Conservation (phyloP, 345 rosid species). For the Viola odorata region DNA sequence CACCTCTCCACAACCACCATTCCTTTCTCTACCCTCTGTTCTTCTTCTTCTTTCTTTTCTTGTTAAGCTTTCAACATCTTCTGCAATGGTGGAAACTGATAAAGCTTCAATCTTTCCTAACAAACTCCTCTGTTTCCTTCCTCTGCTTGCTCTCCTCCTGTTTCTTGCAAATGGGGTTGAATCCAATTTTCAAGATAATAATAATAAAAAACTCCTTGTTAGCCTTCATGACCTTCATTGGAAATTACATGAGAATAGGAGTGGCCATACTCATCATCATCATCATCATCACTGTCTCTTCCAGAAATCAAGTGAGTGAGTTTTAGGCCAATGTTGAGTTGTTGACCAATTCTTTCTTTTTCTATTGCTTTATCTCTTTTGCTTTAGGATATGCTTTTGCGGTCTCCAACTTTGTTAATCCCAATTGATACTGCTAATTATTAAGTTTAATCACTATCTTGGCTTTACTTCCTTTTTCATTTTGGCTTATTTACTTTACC, state of each 20-base stretch:
- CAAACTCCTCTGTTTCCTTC: constrained; percentile 2
- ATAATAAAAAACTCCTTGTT: constrained; percentile 24
- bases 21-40: neutral
- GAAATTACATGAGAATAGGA: constrained; percentile 16
- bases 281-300: constrained; percentile 29
- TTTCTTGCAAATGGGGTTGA: constrained; percentile 10
- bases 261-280: neutral
- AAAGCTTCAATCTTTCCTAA: neutral
- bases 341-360: neutral
- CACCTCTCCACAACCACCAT: neutral
- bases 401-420: constrained; percentile 4
- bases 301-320: constrained; percentile 48
- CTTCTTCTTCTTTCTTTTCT: constrained; percentile 8
- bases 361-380: neutral
- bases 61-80: neutral
- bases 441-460: too few relatives aligned
- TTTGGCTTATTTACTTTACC: too few relatives aligned
- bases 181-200: constrained; percentile 23
- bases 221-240: constrained; percentile 23
- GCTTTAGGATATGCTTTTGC: constrained; percentile 13
- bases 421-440: too few relatives aligned
- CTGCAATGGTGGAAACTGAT: constrained; percentile 19
- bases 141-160: constrained; percentile 13
- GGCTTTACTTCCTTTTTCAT: too few relatives aligned
- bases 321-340: neutral